phyloP scores from a whole-genome alignment of 2,329 filamentous ascomycete species.

The Claviceps maximensis region DNA sequence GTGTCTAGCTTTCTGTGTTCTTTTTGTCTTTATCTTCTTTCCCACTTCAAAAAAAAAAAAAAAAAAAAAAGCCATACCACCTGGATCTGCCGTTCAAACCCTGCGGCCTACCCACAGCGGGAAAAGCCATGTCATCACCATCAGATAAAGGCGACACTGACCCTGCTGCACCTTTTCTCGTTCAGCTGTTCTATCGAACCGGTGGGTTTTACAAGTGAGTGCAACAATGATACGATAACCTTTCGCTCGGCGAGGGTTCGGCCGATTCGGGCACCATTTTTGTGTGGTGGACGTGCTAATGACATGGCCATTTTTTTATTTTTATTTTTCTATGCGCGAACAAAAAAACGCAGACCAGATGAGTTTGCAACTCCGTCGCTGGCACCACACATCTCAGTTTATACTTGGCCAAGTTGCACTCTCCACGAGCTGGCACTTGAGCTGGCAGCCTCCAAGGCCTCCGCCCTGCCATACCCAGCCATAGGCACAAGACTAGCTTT shows the following conservation, averaged over 20 bases:
- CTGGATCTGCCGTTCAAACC: background rate
- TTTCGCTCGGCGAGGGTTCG: background rate
- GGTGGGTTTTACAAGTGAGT: conserved; percentile 56
- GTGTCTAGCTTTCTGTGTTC: background rate
- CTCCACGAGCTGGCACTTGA: conserved; percentile 70
- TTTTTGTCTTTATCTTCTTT: background rate
- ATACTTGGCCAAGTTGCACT: conserved; percentile 75
- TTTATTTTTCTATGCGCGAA: background rate
- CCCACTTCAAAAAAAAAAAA: background rate
- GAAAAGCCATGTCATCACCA: conserved; percentile 22
- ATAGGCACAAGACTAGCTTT: conserved; percentile 79
- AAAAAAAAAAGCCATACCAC: background rate
- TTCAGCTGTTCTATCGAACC: conserved; percentile 72
- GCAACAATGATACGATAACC: background rate
- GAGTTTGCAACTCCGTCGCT: conserved; percentile 52
- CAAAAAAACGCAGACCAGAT: conserved; percentile 40
- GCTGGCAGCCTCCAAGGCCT: conserved; percentile 51
- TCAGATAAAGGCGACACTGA: conserved; percentile 40
- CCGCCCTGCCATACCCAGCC: conserved; percentile 57
- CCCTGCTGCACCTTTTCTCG: conserved; percentile 64
- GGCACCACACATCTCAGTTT: conserved; percentile 60
- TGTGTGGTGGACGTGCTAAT: background rate
- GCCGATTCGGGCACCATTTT: background rate
- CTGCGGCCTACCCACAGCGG: background rate
- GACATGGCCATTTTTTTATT: background rate